phyloP scores from a whole-genome alignment of 768 basidiomycete genomes.

The Trametes cingulata region DNA sequence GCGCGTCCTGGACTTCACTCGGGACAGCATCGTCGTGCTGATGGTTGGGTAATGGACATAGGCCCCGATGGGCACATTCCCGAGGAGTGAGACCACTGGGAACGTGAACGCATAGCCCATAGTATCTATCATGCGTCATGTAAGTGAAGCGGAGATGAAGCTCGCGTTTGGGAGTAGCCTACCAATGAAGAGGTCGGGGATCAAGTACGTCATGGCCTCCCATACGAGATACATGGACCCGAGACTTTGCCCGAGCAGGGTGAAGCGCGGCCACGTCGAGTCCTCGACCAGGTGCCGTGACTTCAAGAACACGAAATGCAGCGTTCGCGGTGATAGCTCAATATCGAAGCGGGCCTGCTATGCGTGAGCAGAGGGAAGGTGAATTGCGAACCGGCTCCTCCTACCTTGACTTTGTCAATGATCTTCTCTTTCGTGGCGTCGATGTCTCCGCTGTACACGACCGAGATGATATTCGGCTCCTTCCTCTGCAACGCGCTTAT shows the following conservation, averaged over 20 bases:
- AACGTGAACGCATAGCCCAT: constrained; percentile 99
- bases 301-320: constrained; percentile 82
- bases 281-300: constrained; percentile 77
- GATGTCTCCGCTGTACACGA: constrained; percentile 89
- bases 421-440: constrained; percentile 81
- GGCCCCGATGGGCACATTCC: constrained; percentile 74
- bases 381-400: neutral
- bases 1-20: constrained; percentile 60
- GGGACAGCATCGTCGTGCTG: constrained; percentile 88
- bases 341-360: constrained; percentile 81
- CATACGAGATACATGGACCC: constrained; percentile 83
- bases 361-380: neutral
- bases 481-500: constrained; percentile 72
- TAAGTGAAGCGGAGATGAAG: neutral
- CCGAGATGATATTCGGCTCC: constrained; percentile 62
- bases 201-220: constrained; percentile 76
- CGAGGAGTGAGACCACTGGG: constrained; percentile 67
- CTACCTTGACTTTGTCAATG: constrained; percentile 76
- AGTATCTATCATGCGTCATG: constrained; percentile 58
- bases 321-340: constrained; percentile 54
- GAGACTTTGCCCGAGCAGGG: constrained; percentile 86
- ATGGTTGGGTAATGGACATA: constrained; percentile 98
- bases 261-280: constrained; percentile 84
- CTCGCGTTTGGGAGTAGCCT: constrained; percentile 23
- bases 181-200: constrained; percentile 94